Evolutionary conservation across 2,329 filamentous ascomycete species (phyloP).

Genomic region (Chaetomium sp.): DNA sequence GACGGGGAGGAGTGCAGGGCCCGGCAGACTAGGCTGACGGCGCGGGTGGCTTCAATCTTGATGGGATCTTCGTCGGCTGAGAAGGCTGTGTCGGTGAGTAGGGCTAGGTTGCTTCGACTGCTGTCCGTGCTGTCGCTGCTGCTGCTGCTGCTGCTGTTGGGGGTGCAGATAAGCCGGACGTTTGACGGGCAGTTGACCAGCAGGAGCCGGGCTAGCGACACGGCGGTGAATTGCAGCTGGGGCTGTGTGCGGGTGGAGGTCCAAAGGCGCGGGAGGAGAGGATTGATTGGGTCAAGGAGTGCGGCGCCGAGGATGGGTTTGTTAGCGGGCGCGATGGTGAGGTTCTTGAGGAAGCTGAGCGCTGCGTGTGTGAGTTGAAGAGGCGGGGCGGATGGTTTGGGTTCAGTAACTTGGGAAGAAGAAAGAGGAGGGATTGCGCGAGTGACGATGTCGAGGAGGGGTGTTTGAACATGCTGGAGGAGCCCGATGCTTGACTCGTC

Average conservation of each 20-base stretch:
- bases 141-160: constrained; percentile 27
- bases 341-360: constrained; percentile 58
- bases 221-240: constrained; percentile 54
- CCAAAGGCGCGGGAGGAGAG: constrained; percentile 49
- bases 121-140: constrained; percentile 6
- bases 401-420: constrained; percentile 26
- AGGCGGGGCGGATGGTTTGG: constrained; percentile 19
- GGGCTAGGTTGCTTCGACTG: constrained; percentile 31
- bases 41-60: constrained; percentile 53
- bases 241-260: constrained; percentile 40
- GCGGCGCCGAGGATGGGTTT: constrained; percentile 43
- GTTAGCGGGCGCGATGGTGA: constrained; percentile 52
- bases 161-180: constrained; percentile 42
- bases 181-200: constrained; percentile 48
- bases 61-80: constrained; percentile 48
- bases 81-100: constrained; percentile 35
- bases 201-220: constrained; percentile 52
- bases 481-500: constrained; percentile 48
- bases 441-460: constrained; percentile 41
- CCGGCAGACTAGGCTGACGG: constrained; percentile 47
- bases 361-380: constrained; percentile 49
- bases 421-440: constrained; percentile 29
- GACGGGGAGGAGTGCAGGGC: constrained; percentile 40
- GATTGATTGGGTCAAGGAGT: constrained; percentile 35
- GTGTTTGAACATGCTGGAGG: constrained; percentile 38